Evolutionary conservation across 2,329 filamentous ascomycete species (phyloP).

Genomic region (Emericellopsis cladophorae): DNA sequence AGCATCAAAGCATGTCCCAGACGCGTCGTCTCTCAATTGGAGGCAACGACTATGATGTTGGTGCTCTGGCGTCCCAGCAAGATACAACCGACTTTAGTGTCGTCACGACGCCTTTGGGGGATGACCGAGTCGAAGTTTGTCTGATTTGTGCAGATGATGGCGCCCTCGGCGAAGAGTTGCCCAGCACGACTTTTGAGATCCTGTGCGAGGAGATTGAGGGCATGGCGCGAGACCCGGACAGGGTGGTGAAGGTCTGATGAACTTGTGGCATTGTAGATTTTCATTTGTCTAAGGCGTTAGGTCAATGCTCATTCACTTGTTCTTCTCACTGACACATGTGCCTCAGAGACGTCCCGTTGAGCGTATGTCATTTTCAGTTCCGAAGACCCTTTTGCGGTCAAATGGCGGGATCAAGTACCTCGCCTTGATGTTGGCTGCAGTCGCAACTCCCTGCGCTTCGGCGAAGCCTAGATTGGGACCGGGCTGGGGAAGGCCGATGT

Average conservation of each 20-base stretch:
- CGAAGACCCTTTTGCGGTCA: too few relatives aligned
- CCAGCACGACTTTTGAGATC: background rate
- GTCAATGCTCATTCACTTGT: too few relatives aligned
- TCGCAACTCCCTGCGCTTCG: too few relatives aligned
- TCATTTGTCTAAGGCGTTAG: too few relatives aligned
- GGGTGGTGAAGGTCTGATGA: background rate
- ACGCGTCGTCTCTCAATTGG: conserved; percentile 5
- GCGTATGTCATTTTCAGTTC: too few relatives aligned
- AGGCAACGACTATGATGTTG: conserved; percentile 7
- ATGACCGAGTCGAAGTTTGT: conserved; percentile 7
- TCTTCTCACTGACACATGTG: too few relatives aligned
- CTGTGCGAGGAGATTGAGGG: background rate
- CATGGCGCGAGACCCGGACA: background rate
- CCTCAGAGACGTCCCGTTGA: too few relatives aligned
- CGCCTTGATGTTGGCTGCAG: too few relatives aligned
- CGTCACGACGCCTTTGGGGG: conserved; percentile 8
- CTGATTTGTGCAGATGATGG: conserved; percentile 7
- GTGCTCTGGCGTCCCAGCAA: conserved; percentile 7
- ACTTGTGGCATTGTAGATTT: too few relatives aligned
- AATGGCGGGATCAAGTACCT: too few relatives aligned
- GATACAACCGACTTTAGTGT: conserved; percentile 10
- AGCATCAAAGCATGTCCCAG: conserved; percentile 12
- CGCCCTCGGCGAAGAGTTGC: background rate
- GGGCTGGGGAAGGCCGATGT: too few relatives aligned
- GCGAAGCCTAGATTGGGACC: too few relatives aligned